Conservation (phyloP, 768 basidiomycete genomes). For the Auricularia sp. region DNA sequence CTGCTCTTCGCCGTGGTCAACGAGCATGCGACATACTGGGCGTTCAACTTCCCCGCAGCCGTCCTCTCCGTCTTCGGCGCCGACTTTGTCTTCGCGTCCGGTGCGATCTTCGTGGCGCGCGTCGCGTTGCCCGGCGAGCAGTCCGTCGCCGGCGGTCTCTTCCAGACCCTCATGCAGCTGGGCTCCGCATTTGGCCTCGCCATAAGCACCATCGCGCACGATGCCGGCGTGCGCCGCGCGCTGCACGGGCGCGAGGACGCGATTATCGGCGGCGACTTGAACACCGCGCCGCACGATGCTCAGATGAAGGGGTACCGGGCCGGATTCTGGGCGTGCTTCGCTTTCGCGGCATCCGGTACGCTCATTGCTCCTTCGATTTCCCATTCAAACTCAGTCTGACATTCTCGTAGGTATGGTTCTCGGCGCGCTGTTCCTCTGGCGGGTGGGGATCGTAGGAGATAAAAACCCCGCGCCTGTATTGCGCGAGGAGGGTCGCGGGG, state of each 20-base stretch:
- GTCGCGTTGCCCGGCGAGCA: slow-evolving; percentile 59
- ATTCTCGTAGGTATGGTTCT: neutral
- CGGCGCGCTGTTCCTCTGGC: neutral
- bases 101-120: slow-evolving; percentile 66
- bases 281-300: slow-evolving; percentile 24
- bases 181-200: slow-evolving; percentile 64
- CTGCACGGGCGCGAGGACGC: slow-evolving; percentile 23
- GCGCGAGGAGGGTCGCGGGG: too few relatives aligned
- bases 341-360: slow-evolving; percentile 49
- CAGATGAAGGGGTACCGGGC: slow-evolving; percentile 46
- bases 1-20: slow-evolving; percentile 61
- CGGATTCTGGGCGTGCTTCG: slow-evolving; percentile 56
- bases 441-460: neutral
- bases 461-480: neutral
- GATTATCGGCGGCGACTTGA: slow-evolving; percentile 17
- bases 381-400: neutral
- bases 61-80: slow-evolving; percentile 59
- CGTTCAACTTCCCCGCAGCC: slow-evolving; percentile 61
- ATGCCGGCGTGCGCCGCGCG: slow-evolving; percentile 33
- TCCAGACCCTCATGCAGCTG: slow-evolving; percentile 29
- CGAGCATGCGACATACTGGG: slow-evolving; percentile 55
- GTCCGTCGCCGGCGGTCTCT: slow-evolving; percentile 3
- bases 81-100: slow-evolving; percentile 66
- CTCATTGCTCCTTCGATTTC: neutral
- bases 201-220: slow-evolving; percentile 61